Evolutionary conservation across 2,329 filamentous ascomycete species (phyloP).

Genomic region (Malbranchea zuffiana): DNA sequence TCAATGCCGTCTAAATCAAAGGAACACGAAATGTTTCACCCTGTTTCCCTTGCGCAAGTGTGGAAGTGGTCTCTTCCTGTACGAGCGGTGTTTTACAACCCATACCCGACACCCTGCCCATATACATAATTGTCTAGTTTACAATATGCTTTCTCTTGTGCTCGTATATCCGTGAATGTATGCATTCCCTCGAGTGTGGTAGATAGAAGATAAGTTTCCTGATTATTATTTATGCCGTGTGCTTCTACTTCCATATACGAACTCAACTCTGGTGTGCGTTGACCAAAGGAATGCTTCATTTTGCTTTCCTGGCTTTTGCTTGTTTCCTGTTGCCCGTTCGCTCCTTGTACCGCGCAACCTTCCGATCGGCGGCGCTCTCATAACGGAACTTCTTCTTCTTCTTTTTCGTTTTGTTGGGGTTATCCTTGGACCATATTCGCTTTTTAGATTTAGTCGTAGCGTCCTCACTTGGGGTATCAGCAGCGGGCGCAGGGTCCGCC

Average conservation of each 20-base stretch:
- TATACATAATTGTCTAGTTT: not conserved
- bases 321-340: constrained; percentile 59
- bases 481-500: constrained; percentile 16
- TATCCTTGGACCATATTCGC: constrained; percentile 43
- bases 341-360: constrained; percentile 49
- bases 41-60: not conserved
- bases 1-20: constrained; percentile 67
- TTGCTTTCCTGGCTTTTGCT: constrained; percentile 45
- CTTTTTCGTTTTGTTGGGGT: constrained; percentile 33
- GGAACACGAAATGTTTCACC: not conserved
- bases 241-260: constrained; percentile 3
- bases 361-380: constrained; percentile 75
- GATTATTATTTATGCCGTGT: not conserved
- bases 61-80: constrained; percentile 2
- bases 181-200: not conserved
- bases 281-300: constrained; percentile 18
- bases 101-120: not conserved
- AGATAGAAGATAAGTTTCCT: not conserved
- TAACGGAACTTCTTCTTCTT: constrained; percentile 92
- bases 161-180: constrained; percentile 1
- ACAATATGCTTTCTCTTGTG: constrained; percentile 1
- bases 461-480: constrained; percentile 18
- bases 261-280: constrained; percentile 1
- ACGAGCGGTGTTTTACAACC: not conserved
- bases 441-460: constrained; percentile 23